These are phyloP conservation scores for Diaporthe capsici DNA, from an alignment of 2,329 filamentous ascomycete genomes.

Conservation along the genomic window DNA sequence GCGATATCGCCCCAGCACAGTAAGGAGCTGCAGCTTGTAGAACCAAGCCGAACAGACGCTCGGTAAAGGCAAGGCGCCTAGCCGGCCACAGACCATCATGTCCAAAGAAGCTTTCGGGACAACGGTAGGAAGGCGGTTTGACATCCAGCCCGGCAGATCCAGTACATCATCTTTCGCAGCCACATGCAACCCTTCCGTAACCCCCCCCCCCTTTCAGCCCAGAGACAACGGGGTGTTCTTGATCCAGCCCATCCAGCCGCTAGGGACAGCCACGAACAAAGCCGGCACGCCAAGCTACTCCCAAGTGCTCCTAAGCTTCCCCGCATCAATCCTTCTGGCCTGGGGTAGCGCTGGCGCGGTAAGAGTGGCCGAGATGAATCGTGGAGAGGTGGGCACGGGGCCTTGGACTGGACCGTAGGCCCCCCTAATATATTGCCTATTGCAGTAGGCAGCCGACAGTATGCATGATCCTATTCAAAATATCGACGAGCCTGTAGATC, in stretches of 20 bases:
- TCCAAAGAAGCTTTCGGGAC: slow-evolving; percentile 30
- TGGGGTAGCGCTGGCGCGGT: slow-evolving; percentile 37
- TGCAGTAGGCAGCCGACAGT: background rate
- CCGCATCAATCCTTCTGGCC: slow-evolving; percentile 38
- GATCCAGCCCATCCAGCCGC: slow-evolving; percentile 33
- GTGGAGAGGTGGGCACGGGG: slow-evolving; percentile 33
- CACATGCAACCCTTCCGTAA: slow-evolving; percentile 4
- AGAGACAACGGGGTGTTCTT: background rate
- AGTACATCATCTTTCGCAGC: background rate
- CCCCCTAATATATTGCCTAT: slow-evolving; percentile 5
- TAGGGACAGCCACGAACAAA: slow-evolving; percentile 35
- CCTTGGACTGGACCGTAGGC: slow-evolving; percentile 8
- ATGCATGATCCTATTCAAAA: background rate
- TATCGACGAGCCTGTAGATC: background rate
- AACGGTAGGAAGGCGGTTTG: slow-evolving; percentile 16
- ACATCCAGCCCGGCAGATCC: slow-evolving; percentile 23
- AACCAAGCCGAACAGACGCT: slow-evolving; percentile 27
- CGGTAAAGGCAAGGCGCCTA: slow-evolving; percentile 21
- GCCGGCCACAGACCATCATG: slow-evolving; percentile 12
- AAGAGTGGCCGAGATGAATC: slow-evolving; percentile 23
- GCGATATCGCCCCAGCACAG: slow-evolving; percentile 13
- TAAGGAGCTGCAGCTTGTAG: slow-evolving; percentile 6
- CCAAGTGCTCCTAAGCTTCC: slow-evolving; percentile 35
- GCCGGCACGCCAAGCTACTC: slow-evolving; percentile 27
- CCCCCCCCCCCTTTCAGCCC: slow-evolving; percentile 14